These are phyloP conservation scores for Suhomyces guaymorum DNA, from an alignment of 1,139 yeast species.

Conservation along the genomic window DNA sequence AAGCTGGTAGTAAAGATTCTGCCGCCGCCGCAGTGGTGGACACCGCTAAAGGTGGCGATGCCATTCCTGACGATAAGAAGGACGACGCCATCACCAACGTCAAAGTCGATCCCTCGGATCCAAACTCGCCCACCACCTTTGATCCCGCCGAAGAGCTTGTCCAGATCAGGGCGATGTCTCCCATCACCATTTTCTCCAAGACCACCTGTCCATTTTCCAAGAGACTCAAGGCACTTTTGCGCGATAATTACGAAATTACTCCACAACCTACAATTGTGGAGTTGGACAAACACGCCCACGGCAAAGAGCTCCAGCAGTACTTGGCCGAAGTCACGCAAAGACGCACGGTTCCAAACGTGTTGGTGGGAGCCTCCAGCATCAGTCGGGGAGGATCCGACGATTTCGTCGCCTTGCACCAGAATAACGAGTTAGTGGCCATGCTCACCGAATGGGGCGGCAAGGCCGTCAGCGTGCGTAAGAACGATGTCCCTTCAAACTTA, in stretches of 20 bases:
- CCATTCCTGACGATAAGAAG: slow-evolving; percentile 10
- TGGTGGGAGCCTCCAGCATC: slow-evolving; percentile 52
- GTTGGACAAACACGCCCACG: slow-evolving; percentile 74
- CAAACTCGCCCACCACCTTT: slow-evolving; percentile 28
- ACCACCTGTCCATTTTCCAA: slow-evolving; percentile 75
- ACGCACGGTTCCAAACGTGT: slow-evolving; percentile 70
- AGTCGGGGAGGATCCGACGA: slow-evolving; percentile 84
- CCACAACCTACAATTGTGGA: slow-evolving; percentile 80
- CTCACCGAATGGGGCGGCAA: slow-evolving; percentile 67
- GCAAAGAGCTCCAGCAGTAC: slow-evolving; percentile 60
- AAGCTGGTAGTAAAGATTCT: slow-evolving; percentile 10
- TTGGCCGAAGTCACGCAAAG: slow-evolving; percentile 60
- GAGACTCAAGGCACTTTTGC: slow-evolving; percentile 64
- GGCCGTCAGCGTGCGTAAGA: slow-evolving; percentile 51
- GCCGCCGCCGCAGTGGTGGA: slow-evolving; percentile 3
- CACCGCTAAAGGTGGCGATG: slow-evolving; percentile 8
- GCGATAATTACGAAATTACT: slow-evolving; percentile 62
- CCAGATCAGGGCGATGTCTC: slow-evolving; percentile 60
- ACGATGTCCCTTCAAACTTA: slow-evolving; percentile 55
- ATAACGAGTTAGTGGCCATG: slow-evolving; percentile 49
- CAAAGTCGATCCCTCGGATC: slow-evolving; percentile 11
- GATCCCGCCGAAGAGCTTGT: slow-evolving; percentile 64
- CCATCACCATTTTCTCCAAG: slow-evolving; percentile 73
- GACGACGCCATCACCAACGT: slow-evolving; percentile 12
- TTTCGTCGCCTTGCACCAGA: slow-evolving; percentile 59